Percentiles rank a stretch among this genome's conserved stretches.
Conservation (phyloP, 1,284 basidiomycete genomes). For the Volvariella surrecta region DNA sequence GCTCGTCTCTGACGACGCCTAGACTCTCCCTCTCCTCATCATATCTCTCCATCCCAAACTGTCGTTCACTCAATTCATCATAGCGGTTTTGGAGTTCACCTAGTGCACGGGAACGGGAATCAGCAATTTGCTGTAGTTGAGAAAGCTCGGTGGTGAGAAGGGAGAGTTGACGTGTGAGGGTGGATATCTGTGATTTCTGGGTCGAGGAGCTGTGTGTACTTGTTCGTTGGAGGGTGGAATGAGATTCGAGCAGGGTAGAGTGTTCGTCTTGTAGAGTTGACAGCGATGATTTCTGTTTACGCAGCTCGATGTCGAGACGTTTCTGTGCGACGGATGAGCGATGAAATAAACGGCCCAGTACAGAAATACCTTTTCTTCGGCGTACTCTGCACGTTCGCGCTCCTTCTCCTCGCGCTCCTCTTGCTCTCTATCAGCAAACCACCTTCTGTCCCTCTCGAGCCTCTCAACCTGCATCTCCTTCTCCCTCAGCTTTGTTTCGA, state of each 20-base stretch:
- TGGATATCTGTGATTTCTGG: slow-evolving; percentile 39
- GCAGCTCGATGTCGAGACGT: slow-evolving; percentile 36
- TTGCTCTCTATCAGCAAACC: slow-evolving; percentile 48
- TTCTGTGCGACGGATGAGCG: slow-evolving; percentile 13
- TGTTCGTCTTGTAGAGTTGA: slow-evolving; percentile 43
- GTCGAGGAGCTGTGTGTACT: slow-evolving; percentile 36
- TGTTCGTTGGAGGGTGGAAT: slow-evolving; percentile 34
- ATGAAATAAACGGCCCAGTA: neutral
- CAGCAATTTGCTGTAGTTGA: slow-evolving; percentile 33
- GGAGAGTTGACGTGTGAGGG: slow-evolving; percentile 17
- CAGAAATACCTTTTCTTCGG: slow-evolving; percentile 44
- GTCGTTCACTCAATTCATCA: slow-evolving; percentile 29
- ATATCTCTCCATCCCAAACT: slow-evolving; percentile 11
- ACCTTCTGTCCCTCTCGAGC: slow-evolving; percentile 58
- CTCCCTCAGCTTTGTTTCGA: slow-evolving; percentile 58
- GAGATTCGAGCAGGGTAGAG: slow-evolving; percentile 45
- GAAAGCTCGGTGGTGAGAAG: slow-evolving; percentile 18
- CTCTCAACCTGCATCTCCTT: slow-evolving; percentile 45
- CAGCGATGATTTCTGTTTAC: slow-evolving; percentile 35
- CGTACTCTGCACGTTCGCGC: slow-evolving; percentile 33
- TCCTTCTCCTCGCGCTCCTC: slow-evolving; percentile 55
- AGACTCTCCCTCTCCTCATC: slow-evolving; percentile 39
- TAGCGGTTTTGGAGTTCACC: slow-evolving; percentile 37
- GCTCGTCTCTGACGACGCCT: slow-evolving; percentile 50
- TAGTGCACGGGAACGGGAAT: slow-evolving; percentile 31